These are phyloP conservation scores for Aeschynomene evenia DNA, from an alignment of 306 rosid species.

Conservation along the genomic window DNA sequence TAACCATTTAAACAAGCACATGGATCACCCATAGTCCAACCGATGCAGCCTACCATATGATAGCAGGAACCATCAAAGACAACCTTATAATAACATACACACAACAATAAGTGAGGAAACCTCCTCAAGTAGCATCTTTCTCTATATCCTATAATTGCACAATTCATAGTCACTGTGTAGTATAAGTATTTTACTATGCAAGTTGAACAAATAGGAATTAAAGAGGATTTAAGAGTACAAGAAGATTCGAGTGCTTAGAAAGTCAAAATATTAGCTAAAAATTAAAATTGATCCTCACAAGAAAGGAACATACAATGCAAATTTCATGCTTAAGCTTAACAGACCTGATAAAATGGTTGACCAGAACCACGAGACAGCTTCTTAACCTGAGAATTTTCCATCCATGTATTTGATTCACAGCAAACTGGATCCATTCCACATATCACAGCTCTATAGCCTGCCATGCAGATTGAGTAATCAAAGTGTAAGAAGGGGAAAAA, in stretches of 20 bases:
- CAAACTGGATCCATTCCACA: constrained; percentile 99
- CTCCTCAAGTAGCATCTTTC: constrained; percentile 13
- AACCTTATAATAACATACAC: neutral
- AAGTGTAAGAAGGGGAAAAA: constrained; percentile 8
- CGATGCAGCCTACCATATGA: constrained; percentile 10
- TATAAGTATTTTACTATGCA: neutral
- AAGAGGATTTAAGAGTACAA: constrained; percentile 1
- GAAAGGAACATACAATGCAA: neutral
- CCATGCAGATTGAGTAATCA: constrained; percentile 25
- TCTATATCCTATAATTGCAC: neutral
- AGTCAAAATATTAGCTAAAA: neutral
- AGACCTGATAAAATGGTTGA: constrained; percentile 94
- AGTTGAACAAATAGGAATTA: neutral
- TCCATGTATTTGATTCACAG: constrained; percentile 90
- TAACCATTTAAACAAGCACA: constrained; percentile 4
- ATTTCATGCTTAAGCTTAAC: neutral
- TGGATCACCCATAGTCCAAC: neutral
- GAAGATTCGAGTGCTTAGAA: neutral
- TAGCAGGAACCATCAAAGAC: neutral
- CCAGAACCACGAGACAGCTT: constrained; percentile 67
- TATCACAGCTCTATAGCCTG: constrained; percentile 82
- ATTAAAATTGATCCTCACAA: constrained; percentile 12
- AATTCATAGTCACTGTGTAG: neutral
- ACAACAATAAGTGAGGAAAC: neutral
- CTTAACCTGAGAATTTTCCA: constrained; percentile 81